Percentiles rank a stretch among this genome's conserved stretches.
These are phyloP conservation scores for Viola odorata DNA, from an alignment of 345 rosid genomes.

Conservation along the genomic window DNA sequence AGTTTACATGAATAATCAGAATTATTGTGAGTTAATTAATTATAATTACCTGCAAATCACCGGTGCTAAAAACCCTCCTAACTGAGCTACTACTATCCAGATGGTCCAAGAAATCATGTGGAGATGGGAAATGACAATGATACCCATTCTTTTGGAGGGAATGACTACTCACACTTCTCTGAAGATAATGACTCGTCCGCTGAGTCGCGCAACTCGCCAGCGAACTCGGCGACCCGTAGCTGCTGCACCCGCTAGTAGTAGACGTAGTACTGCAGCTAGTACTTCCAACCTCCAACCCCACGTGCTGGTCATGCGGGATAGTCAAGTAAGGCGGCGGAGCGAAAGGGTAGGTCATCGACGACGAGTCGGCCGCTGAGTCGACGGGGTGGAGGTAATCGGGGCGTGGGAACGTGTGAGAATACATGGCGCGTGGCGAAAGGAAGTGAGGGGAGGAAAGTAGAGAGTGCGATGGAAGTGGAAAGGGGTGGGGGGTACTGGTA, in stretches of 20 bases:
- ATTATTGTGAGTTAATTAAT: too few species aligned
- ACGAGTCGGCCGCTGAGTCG: neutral
- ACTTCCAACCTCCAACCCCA: slow-evolving; percentile 11
- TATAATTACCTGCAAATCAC: slow-evolving; percentile 56
- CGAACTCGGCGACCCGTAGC: slow-evolving; percentile 63
- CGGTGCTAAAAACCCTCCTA: slow-evolving; percentile 73
- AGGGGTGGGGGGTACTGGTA: neutral
- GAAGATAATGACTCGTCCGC: slow-evolving; percentile 31
- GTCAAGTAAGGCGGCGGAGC: slow-evolving; percentile 13
- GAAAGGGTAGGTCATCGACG: neutral
- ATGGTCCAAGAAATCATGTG: slow-evolving; percentile 34
- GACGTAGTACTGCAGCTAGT: slow-evolving; percentile 5
- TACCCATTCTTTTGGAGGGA: slow-evolving; percentile 38
- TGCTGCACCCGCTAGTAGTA: slow-evolving; percentile 9
- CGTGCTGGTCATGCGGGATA: slow-evolving; percentile 19
- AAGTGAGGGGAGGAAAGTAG: neutral
- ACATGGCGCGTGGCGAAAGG: slow-evolving; percentile 23
- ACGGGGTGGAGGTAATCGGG: neutral
- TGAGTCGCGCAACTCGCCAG: slow-evolving; percentile 36
- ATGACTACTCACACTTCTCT: slow-evolving; percentile 68
- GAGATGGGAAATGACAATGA: slow-evolving; percentile 27
- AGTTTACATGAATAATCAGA: too few species aligned
- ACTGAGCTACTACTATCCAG: slow-evolving; percentile 39
- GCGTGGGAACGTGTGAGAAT: slow-evolving; percentile 19
- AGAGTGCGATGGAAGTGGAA: neutral